A percentile compares a stretch with the other conserved stretches of the same genome.
phyloP scores from a whole-genome alignment of 2,329 filamentous ascomycete species.

The Sporothrix variecibatus region DNA sequence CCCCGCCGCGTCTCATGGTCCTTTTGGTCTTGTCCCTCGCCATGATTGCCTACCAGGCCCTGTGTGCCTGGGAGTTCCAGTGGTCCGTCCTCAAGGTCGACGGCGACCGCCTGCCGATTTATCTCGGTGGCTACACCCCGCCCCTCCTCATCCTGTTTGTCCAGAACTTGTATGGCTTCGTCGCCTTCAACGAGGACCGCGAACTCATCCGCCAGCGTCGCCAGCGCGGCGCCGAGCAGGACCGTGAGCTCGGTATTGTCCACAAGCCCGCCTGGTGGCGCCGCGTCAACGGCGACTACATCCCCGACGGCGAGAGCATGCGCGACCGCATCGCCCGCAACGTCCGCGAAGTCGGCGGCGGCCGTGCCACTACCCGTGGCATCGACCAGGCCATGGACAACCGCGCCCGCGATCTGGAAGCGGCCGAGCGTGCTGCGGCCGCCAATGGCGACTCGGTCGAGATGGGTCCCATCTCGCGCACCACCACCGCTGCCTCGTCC shows the following conservation, averaged over 20 bases:
- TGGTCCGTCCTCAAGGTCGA: constrained; percentile 59
- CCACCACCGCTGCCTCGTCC: constrained; percentile 24
- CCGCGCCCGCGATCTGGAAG: constrained; percentile 32
- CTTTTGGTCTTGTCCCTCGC: constrained; percentile 55
- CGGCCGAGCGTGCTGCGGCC: constrained; percentile 20
- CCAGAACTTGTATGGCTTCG: constrained; percentile 57
- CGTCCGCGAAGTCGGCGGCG: constrained; percentile 56
- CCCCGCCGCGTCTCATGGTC: constrained; percentile 60
- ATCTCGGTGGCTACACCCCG: constrained; percentile 63
- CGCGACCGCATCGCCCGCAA: constrained; percentile 57
- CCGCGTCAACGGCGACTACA: constrained; percentile 48
- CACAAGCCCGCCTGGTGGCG: constrained; percentile 69
- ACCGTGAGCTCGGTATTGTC: constrained; percentile 62
- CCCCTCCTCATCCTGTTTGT: constrained; percentile 58
- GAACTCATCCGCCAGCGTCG: constrained; percentile 66
- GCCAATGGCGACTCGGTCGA: constrained; percentile 32
- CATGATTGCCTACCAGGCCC: constrained; percentile 61
- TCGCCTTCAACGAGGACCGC: constrained; percentile 70
- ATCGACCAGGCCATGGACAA: constrained; percentile 43
- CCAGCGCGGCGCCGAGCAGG: constrained; percentile 54
- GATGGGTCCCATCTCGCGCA: constrained; percentile 37
- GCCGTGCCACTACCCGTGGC: constrained; percentile 46
- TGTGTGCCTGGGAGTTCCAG: constrained; percentile 60
- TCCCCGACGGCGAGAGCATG: constrained; percentile 45
- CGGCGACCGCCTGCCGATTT: constrained; percentile 58